Base-by-base conservation (phyloP, 805 yeast species). In the Saturnispora ahearnii region DNA sequence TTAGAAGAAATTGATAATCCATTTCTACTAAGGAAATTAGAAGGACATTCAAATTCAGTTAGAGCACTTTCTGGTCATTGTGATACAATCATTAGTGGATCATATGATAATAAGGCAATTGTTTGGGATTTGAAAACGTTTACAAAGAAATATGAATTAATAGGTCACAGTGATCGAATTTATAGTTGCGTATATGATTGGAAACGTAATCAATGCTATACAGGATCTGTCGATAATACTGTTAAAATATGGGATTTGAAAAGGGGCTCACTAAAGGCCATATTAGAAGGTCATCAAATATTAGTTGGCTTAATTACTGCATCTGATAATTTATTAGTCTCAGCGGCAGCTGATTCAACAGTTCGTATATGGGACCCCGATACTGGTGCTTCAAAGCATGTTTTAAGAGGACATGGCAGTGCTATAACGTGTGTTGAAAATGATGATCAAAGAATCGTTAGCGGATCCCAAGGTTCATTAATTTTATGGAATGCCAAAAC, bases 271-370 rank as follows among this genome's bases (percentile, higher is more conserved):
- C 75, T 84, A 43, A 66, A 86, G 45, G 72, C 80, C 41, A 77
- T 87, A 0, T 69, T 91, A 43, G 88, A 82, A 50, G 97, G 96
- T 1, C 99, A 93, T 64, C 81, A 87, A 1, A 86, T 91, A 11
- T 69, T 93, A 21, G 99, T 93, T 13, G 99, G 98, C 0, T 70
- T 93, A 42, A 72, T 91, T 28, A 87, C 87, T 42, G 74, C 90
- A 8, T 81, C 88, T 5, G 81, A 84, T 26, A 80, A 83, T 33
- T 81, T 79, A 44, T 71, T 93, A 11, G 95, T 91, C 1, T 84
- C 95, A 42, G 99, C 96, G 0, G 98, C 97, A 2, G 98, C 98
- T 0, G 99, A 93, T 65, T 79, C 93, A 3, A 83, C 96, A 0
- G 73, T 93, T 40, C 75, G 97, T 46, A 83, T 91, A 2, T 93